phyloP scores from a whole-genome alignment of 108 stramenopile species.

The Fistulifera solaris region DNA sequence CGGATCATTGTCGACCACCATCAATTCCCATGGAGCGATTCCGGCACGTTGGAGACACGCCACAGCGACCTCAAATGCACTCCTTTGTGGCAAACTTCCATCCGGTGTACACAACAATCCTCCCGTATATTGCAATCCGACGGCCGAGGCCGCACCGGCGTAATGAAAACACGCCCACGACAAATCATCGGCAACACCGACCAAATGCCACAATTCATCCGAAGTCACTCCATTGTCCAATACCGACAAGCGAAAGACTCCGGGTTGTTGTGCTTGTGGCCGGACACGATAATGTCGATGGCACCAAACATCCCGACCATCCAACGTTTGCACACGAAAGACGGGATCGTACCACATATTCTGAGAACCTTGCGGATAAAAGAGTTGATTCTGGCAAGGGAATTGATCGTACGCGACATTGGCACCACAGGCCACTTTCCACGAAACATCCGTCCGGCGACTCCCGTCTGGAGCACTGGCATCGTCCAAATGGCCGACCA shows the following conservation, averaged over 20 bases:
- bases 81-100: constrained; percentile 61
- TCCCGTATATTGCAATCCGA: constrained; percentile 86
- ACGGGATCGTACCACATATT: constrained; percentile 95
- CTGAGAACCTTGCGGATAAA: constrained; percentile 56
- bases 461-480: constrained; percentile 32
- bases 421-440: constrained; percentile 88
- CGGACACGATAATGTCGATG: constrained; percentile 81
- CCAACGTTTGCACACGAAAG: constrained; percentile 89
- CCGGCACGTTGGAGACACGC: constrained; percentile 25
- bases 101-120: constrained; percentile 86
- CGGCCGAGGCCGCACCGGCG: constrained; percentile 84
- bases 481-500: constrained; percentile 86
- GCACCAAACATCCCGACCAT: constrained; percentile 87
- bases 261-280: constrained; percentile 37
- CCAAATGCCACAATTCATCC: constrained; percentile 89
- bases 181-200: constrained; percentile 87
- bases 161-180: constrained; percentile 89
- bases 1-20: constrained; percentile 50
- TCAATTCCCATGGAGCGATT: constrained; percentile 87
- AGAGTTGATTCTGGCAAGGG: constrained; percentile 86
- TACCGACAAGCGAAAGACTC: constrained; percentile 62
- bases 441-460: constrained; percentile 49
- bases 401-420: constrained; percentile 95
- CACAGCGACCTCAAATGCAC: background rate
- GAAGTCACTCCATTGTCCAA: constrained; percentile 89